phyloP scores from a whole-genome alignment of 257 asterid species.

The Primulina tabacum region DNA sequence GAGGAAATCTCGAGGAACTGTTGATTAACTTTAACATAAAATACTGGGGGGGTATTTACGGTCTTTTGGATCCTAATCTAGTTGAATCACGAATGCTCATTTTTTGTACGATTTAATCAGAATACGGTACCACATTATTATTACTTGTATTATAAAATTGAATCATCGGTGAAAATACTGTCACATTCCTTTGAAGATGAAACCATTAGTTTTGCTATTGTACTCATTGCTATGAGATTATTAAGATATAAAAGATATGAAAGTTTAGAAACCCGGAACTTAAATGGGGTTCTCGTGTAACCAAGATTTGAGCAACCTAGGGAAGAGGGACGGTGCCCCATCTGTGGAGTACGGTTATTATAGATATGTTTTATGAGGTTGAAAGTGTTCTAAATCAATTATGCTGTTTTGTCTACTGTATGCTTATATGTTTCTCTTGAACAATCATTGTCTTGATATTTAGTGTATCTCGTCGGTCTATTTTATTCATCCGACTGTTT shows the following conservation, averaged over 20 bases:
- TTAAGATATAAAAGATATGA: constrained; percentile 21
- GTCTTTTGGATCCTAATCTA: constrained; percentile 17
- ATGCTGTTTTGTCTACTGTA: constrained; percentile 40
- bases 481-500: constrained; percentile 7
- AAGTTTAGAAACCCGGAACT: constrained; percentile 6
- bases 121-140: constrained; percentile 15
- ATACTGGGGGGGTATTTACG: constrained; percentile 31
- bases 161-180: constrained; percentile 41
- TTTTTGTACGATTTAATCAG: constrained; percentile 20
- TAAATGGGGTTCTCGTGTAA: constrained; percentile 31
- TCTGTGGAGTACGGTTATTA: constrained; percentile 49
- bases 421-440: constrained; percentile 35
- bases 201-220: constrained; percentile 25
- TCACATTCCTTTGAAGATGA: constrained; percentile 31
- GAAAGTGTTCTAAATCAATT: constrained; percentile 36
- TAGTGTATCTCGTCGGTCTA: constrained; percentile 7
- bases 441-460: constrained; percentile 42
- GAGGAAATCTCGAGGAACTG: constrained; percentile 25
- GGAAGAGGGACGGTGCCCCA: constrained; percentile 45
- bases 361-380: constrained; percentile 36
- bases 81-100: constrained; percentile 10
- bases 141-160: not conserved
- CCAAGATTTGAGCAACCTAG: constrained; percentile 27
- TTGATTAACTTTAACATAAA: constrained; percentile 41
- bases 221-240: constrained; percentile 28